phyloP scores from a whole-genome alignment of 1,139 yeast species.

The Debaryomyces sp. region DNA sequence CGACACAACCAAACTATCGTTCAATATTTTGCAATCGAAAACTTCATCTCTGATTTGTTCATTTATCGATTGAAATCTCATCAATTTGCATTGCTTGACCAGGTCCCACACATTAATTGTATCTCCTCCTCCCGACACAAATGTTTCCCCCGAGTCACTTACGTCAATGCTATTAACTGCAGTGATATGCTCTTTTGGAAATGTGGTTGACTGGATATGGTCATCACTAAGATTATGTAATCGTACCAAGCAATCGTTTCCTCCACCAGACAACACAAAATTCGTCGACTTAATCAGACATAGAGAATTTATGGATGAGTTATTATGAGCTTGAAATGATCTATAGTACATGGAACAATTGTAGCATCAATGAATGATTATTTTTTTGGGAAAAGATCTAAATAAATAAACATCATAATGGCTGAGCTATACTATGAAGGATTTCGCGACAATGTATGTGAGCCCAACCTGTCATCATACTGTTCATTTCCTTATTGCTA shows the following conservation, averaged over 20 bases:
- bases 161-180: slow-evolving; percentile 23
- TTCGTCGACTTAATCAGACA: slow-evolving; percentile 19
- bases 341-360: slow-evolving; percentile 10
- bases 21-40: slow-evolving; percentile 13
- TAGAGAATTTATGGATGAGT: slow-evolving; percentile 25
- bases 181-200: slow-evolving; percentile 22
- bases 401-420: slow-evolving; percentile 1
- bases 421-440: neutral
- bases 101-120: slow-evolving; percentile 19
- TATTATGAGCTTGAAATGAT: slow-evolving; percentile 10
- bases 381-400: neutral
- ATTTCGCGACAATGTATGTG: neutral
- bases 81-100: slow-evolving; percentile 15
- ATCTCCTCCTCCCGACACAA: slow-evolving; percentile 13
- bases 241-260: slow-evolving; percentile 21
- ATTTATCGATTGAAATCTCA: slow-evolving; percentile 9
- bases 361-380: neutral
- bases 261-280: slow-evolving; percentile 29
- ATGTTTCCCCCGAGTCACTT: slow-evolving; percentile 11
- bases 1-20: slow-evolving; percentile 20
- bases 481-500: neutral
- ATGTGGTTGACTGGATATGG: slow-evolving; percentile 10
- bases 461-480: neutral
- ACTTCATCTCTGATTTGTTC: slow-evolving; percentile 15
- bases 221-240: slow-evolving; percentile 17